phyloP scores from a whole-genome alignment of 345 rosid genomes.

The Gossypium thurberi region DNA sequence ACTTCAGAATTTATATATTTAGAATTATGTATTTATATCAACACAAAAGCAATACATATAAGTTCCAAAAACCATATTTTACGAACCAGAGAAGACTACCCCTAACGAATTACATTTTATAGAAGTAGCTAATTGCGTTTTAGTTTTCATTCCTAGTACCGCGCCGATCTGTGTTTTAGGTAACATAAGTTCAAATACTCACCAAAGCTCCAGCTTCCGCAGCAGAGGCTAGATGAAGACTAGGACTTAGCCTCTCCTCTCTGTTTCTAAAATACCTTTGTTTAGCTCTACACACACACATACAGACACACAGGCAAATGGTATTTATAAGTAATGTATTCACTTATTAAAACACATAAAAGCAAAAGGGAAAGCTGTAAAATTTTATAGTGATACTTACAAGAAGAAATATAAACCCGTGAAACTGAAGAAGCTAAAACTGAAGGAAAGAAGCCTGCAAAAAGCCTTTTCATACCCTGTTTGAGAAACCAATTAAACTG shows the following conservation, averaged over 20 bases:
- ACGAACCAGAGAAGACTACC: neutral
- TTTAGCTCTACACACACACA: slow-evolving; percentile 43
- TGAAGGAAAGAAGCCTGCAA: slow-evolving; percentile 83
- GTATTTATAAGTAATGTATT: neutral
- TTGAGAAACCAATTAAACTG: neutral
- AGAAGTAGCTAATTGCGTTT: neutral
- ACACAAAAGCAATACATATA: too few relatives aligned
- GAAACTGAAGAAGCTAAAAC: slow-evolving; percentile 81
- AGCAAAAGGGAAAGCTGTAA: neutral
- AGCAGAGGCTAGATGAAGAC: slow-evolving; percentile 86
- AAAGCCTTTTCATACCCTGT: slow-evolving; percentile 83
- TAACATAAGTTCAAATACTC: slow-evolving; percentile 23
- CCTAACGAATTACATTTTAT: neutral
- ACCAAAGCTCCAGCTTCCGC: slow-evolving; percentile 98
- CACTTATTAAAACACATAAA: neutral
- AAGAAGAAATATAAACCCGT: slow-evolving; percentile 91
- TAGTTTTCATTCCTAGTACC: neutral
- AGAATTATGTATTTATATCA: too few relatives aligned
- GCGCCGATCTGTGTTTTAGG: neutral
- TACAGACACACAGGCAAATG: neutral
- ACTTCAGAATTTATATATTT: neutral
- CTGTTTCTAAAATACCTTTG: slow-evolving; percentile 59
- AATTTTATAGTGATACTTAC: slow-evolving; percentile 34
- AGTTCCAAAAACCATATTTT: neutral
- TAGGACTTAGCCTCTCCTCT: slow-evolving; percentile 55